Evolutionary conservation across 2,329 filamentous ascomycete species (phyloP).

Genomic region (Chaetothyriales sp.): DNA sequence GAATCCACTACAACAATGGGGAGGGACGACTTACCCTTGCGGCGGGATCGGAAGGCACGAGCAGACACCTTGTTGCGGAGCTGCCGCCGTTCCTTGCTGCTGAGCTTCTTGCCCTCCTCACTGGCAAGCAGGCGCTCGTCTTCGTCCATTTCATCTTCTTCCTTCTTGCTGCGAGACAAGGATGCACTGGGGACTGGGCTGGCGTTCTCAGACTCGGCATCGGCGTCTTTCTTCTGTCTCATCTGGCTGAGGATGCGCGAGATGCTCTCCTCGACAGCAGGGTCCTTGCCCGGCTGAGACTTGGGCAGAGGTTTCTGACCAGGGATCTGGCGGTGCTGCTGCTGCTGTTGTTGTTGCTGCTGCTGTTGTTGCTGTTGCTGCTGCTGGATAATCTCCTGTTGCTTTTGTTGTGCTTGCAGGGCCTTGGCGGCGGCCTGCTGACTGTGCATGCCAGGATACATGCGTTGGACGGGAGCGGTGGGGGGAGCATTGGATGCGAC

Average conservation of each 20-base stretch:
- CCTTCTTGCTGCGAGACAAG: conserved; percentile 61
- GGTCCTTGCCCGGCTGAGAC: conserved; percentile 39
- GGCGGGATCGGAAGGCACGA: conserved; percentile 88
- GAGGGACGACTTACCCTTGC: conserved; percentile 62
- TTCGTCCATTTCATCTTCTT: conserved; percentile 97
- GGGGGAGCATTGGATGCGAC: conserved; percentile 26
- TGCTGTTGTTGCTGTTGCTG: conserved; percentile 43
- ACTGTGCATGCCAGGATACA: conserved; percentile 89
- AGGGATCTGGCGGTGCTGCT: conserved; percentile 22
- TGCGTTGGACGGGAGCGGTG: conserved; percentile 48
- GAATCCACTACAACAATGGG: background rate
- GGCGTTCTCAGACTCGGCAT: conserved; percentile 40
- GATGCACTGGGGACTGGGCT: conserved; percentile 24
- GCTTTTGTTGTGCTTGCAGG: conserved; percentile 47
- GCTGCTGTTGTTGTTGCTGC: conserved; percentile 35
- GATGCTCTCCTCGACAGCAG: conserved; percentile 80
- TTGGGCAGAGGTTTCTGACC: conserved; percentile 20
- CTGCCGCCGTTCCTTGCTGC: conserved; percentile 90
- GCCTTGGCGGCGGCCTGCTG: conserved; percentile 67
- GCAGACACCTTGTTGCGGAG: conserved; percentile 98
- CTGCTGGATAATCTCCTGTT: conserved; percentile 46
- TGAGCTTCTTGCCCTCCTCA: conserved; percentile 98
- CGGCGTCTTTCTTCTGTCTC: conserved; percentile 55
- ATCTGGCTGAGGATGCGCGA: conserved; percentile 85
- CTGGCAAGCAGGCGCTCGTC: conserved; percentile 88